A percentile compares a stretch with the other conserved stretches of the same genome.
Evolutionary conservation across 2,329 filamentous ascomycete genomes (phyloP).

Genomic region (Diaporthe sp.): DNA sequence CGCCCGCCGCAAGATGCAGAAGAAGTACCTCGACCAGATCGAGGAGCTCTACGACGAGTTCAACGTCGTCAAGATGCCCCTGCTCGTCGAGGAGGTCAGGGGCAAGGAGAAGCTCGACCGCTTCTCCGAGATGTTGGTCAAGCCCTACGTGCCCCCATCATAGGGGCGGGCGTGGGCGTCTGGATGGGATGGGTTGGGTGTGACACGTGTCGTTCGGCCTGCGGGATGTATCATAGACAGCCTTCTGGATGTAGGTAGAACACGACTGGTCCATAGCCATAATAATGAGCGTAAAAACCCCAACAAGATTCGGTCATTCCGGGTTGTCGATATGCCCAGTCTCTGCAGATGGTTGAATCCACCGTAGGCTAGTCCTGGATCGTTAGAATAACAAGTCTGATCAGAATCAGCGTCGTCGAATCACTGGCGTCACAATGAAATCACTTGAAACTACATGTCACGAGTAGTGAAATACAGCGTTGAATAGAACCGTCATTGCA

Average conservation of each 20-base stretch:
- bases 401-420: background rate
- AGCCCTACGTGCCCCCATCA: slow-evolving; percentile 77
- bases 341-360: background rate
- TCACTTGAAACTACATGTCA: background rate
- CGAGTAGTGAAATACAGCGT: background rate
- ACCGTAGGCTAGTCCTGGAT: background rate
- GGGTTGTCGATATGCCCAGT: background rate
- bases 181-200: background rate
- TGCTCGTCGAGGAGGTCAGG: slow-evolving; percentile 94
- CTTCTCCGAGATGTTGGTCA: slow-evolving; percentile 88
- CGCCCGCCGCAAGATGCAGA: slow-evolving; percentile 96
- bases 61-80: slow-evolving; percentile 98
- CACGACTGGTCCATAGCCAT: background rate
- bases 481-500: slow-evolving; percentile 26
- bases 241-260: background rate
- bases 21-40: slow-evolving; percentile 98
- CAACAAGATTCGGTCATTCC: too few species aligned
- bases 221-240: slow-evolving; percentile 1
- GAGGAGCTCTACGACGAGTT: slow-evolving; percentile 99
- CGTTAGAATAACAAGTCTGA: background rate
- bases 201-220: background rate
- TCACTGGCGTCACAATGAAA: background rate
- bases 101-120: slow-evolving; percentile 94
- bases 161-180: background rate
- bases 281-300: background rate